Base-by-base conservation (phyloP, 257 asterid species). In the Solanum chaucha region DNA sequence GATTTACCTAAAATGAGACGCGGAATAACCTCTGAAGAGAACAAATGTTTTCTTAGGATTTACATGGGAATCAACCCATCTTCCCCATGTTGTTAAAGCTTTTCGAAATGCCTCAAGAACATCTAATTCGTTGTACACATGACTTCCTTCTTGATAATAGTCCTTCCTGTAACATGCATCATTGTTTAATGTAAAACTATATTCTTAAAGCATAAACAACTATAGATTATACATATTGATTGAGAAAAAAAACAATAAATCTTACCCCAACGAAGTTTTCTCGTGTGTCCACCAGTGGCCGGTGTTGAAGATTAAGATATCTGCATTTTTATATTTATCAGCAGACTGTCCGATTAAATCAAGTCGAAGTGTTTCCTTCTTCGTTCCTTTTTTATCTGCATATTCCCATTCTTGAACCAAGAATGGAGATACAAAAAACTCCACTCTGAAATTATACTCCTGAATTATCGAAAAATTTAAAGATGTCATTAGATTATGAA, bases 201-300 rank as follows among this genome's bases (percentile, higher is more conserved):
- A 35, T 40, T 38, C 82, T 44, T 32, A 20, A 38, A 11, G 26
- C 28, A 72, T 11, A 32, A 71, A 30, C 19, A 30, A 46, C 65
- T 22, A 74, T 20, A 28, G 48, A 15, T 2, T 28, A 82, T 17
- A 61, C 64, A 7, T 32, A 36, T 6, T 44, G 28, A 15, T 58
- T 32, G 44, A 19, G 2, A 32, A 34, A 10, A 59, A 68, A 46
- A 74, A n/a, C 84, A 81, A 2, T 30, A 44, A 70, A 55, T 38
- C 3, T 71, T 92, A 94, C 98, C 97, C 98, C 82, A 87, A 84
- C 12, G 95, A 88, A 86, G 98, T 95, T 89, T 93, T 95, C 89
- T 92, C 96, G 71, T 95, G 98, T 41, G 98, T 95, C 98, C 98
- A 95, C 98, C 98, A 95, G 85, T 95, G 96, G 38, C 97, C 98